A percentile compares a stretch with the other conserved stretches of the same genome.
Evolutionary conservation across 352 stramenopile genomes (phyloP).

Genomic region (Pythium sukuiense): DNA sequence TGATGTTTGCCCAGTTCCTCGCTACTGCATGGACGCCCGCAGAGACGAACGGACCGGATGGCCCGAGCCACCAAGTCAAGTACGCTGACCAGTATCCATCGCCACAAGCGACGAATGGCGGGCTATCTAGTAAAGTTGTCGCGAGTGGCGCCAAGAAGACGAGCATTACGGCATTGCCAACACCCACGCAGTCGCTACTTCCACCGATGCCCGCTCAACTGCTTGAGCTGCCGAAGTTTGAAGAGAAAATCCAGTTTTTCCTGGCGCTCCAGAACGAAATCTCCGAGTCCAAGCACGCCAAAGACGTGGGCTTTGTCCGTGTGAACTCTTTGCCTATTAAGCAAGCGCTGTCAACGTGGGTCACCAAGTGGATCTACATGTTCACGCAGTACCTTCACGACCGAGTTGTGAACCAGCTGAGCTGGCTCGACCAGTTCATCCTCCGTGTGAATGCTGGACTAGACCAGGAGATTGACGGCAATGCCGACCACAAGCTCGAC

Average conservation of each 20-base stretch:
- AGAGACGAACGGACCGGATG: neutral
- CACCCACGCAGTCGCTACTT: slow-evolving; percentile 17
- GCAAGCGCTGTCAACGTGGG: slow-evolving; percentile 92
- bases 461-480: slow-evolving; percentile 46
- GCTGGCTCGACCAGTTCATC: slow-evolving; percentile 90
- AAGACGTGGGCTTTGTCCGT: slow-evolving; percentile 91
- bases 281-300: slow-evolving; percentile 78
- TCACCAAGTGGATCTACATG: slow-evolving; percentile 95
- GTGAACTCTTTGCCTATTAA: slow-evolving; percentile 95
- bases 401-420: slow-evolving; percentile 79
- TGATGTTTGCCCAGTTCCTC: slow-evolving; percentile 89
- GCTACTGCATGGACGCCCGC: slow-evolving; percentile 53
- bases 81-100: slow-evolving; percentile 27
- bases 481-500: slow-evolving; percentile 43
- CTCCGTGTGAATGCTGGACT: slow-evolving; percentile 68
- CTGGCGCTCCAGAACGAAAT: slow-evolving; percentile 89
- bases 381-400: slow-evolving; percentile 94
- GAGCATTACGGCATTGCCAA: neutral
- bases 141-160: slow-evolving; percentile 7
- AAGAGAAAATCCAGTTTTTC: slow-evolving; percentile 91
- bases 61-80: slow-evolving; percentile 18
- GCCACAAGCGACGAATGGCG: neutral
- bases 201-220: slow-evolving; percentile 68
- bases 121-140: neutral
- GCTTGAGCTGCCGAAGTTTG: slow-evolving; percentile 83